Evolutionary conservation across 805 yeast genomes (phyloP).

Genomic region (Candida stauntonica): DNA sequence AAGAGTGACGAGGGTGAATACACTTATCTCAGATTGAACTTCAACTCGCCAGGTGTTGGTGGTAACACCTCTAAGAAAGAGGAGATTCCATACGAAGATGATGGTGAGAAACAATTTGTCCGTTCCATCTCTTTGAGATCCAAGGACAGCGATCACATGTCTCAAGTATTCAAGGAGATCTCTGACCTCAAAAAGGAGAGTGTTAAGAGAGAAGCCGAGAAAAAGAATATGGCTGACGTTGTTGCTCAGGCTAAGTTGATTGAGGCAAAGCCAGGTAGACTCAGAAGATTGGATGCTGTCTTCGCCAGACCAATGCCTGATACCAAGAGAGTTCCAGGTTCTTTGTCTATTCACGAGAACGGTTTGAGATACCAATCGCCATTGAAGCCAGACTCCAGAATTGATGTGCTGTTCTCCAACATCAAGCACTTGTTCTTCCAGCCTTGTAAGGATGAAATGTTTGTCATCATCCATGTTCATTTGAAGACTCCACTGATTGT

Average conservation of each 20-base stretch:
- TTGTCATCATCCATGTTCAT: conserved; percentile 89
- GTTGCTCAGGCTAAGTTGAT: conserved; percentile 85
- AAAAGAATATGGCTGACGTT: conserved; percentile 89
- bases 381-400: conserved; percentile 75
- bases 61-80: conserved; percentile 64
- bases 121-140: conserved; percentile 86
- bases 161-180: conserved; percentile 83
- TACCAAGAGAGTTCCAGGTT: conserved; percentile 92
- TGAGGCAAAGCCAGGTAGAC: conserved; percentile 79
- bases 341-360: conserved; percentile 87
- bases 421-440: conserved; percentile 93
- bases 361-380: conserved; percentile 93
- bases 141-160: conserved; percentile 85
- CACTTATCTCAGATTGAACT: conserved; percentile 84
- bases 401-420: conserved; percentile 85
- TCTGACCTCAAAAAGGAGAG: conserved; percentile 90
- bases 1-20: conserved; percentile 95
- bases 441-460: conserved; percentile 91
- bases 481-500: conserved; percentile 89
- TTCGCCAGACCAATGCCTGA: conserved; percentile 95
- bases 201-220: conserved; percentile 84
- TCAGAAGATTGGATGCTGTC: conserved; percentile 81
- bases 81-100: conserved; percentile 88
- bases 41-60: conserved; percentile 88
- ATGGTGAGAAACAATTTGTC: conserved; percentile 79